Evolutionary conservation across 768 basidiomycete species (phyloP).

Genomic region (Amanita inopinata): DNA sequence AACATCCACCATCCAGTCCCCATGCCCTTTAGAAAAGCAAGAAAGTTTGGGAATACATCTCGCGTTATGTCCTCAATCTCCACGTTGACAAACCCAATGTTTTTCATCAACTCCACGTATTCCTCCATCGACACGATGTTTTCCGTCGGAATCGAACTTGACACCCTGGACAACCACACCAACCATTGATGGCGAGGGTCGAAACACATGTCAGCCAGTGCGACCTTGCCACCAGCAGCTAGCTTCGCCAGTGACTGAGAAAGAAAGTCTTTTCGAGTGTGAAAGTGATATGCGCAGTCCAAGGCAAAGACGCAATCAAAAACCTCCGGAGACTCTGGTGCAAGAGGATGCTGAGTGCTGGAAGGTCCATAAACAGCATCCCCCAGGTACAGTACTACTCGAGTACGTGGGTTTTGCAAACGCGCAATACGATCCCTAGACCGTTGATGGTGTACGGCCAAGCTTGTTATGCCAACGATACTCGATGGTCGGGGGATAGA

Average conservation of each 20-base stretch:
- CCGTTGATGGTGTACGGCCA: slow-evolving; percentile 37
- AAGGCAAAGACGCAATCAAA: slow-evolving; percentile 50
- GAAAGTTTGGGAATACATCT: slow-evolving; percentile 51
- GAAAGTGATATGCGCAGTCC: slow-evolving; percentile 66
- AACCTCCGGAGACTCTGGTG: slow-evolving; percentile 18
- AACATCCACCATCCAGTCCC: slow-evolving; percentile 37
- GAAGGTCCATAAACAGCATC: slow-evolving; percentile 39
- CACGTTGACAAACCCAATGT: slow-evolving; percentile 45
- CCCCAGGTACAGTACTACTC: slow-evolving; percentile 32
- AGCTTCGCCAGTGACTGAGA: slow-evolving; percentile 38
- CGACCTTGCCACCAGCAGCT: slow-evolving; percentile 39
- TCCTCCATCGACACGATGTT: slow-evolving; percentile 39
- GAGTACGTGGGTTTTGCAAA: slow-evolving; percentile 17
- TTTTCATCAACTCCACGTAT: slow-evolving; percentile 33
- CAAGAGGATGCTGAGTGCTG: slow-evolving; percentile 31
- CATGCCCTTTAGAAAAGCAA: slow-evolving; percentile 33
- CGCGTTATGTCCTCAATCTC: slow-evolving; percentile 45
- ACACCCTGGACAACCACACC: slow-evolving; percentile 20
- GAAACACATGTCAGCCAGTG: slow-evolving; percentile 56
- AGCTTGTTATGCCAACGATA: slow-evolving; percentile 50
- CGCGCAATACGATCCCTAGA: slow-evolving; percentile 30
- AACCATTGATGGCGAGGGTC: slow-evolving; percentile 18
- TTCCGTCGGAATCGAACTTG: slow-evolving; percentile 34
- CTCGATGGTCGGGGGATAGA: slow-evolving; percentile 34
- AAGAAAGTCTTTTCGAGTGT: slow-evolving; percentile 41